Evolutionary conservation across 305 asterid genomes (phyloP).

Genomic region (Ajuga reptans): DNA sequence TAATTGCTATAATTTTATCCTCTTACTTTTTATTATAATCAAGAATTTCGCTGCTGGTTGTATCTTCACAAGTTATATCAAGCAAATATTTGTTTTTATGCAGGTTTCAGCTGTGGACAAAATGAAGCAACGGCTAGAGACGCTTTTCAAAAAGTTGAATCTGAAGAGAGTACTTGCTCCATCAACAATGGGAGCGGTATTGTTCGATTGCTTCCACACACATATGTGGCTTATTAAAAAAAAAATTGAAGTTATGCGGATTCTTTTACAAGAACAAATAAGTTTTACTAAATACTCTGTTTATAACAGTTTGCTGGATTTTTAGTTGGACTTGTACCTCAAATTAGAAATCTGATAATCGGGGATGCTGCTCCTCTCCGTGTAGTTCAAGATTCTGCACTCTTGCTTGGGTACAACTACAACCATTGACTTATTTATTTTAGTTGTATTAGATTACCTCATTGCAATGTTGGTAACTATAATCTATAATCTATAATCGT

Average conservation of each 20-base stretch:
- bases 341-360: slow-evolving; percentile 43
- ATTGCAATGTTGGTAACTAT: not conserved
- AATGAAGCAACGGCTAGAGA: slow-evolving; percentile 32
- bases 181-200: slow-evolving; percentile 80
- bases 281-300: slow-evolving; percentile 1
- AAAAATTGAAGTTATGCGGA: not conserved
- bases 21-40: too few relatives aligned
- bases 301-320: slow-evolving; percentile 65
- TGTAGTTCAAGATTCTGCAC: slow-evolving; percentile 63
- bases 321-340: slow-evolving; percentile 66
- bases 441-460: not conserved
- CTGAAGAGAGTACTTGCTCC: slow-evolving; percentile 74
- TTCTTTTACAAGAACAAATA: not conserved
- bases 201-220: slow-evolving; percentile 14
- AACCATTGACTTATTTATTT: not conserved
- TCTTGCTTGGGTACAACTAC: slow-evolving; percentile 68
- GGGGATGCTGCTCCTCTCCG: slow-evolving; percentile 77
- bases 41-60: too few relatives aligned
- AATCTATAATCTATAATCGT: slow-evolving; percentile 5
- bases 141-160: slow-evolving; percentile 44
- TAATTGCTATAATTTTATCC: too few relatives aligned
- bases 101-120: slow-evolving; percentile 37
- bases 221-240: not conserved
- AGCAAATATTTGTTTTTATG: not conserved
- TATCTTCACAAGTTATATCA: too few relatives aligned